A percentile compares a stretch with the other conserved stretches of the same genome.
These are phyloP conservation scores for Drechslerella stenobrocha DNA, from an alignment of 2,329 filamentous ascomycete species.

Conservation along the genomic window DNA sequence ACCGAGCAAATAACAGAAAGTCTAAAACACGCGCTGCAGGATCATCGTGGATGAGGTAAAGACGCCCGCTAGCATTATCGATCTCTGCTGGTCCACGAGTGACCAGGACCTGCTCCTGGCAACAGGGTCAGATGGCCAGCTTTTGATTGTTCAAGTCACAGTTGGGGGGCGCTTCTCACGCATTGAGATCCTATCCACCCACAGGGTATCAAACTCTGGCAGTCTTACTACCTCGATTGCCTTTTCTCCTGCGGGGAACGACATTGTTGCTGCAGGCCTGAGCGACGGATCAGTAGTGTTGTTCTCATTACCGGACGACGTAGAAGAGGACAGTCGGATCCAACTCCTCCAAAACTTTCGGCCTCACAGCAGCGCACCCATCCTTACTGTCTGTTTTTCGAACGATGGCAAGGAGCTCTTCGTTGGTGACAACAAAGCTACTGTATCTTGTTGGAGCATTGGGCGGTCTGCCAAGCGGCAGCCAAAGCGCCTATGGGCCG, in stretches of 20 bases:
- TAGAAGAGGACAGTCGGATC: constrained; percentile 37
- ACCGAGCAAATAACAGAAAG: neutral
- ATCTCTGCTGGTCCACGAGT: constrained; percentile 47
- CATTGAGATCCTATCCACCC: constrained; percentile 43
- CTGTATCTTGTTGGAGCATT: constrained; percentile 39
- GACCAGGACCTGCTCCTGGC: constrained; percentile 46
- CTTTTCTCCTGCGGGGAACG: constrained; percentile 36
- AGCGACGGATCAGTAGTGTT: constrained; percentile 30
- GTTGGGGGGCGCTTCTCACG: constrained; percentile 20
- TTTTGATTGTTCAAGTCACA: constrained; percentile 39
- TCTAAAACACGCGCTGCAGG: constrained; percentile 6
- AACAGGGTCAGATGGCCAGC: constrained; percentile 30
- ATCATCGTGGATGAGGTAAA: constrained; percentile 45
- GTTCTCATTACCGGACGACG: constrained; percentile 27
- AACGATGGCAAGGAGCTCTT: constrained; percentile 42
- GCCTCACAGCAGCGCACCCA: constrained; percentile 20
- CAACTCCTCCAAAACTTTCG: constrained; percentile 19
- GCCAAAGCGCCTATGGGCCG: constrained; percentile 29
- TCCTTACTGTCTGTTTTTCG: constrained; percentile 37
- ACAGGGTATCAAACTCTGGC: constrained; percentile 18
- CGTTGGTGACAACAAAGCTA: constrained; percentile 38
- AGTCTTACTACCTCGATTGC: constrained; percentile 29
- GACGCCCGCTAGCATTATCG: constrained; percentile 40
- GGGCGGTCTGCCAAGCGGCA: constrained; percentile 15
- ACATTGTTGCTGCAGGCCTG: constrained; percentile 38